These are phyloP conservation scores for Talaromyces sp. DNA, from an alignment of 2,329 filamentous ascomycete species.

Conservation along the genomic window DNA sequence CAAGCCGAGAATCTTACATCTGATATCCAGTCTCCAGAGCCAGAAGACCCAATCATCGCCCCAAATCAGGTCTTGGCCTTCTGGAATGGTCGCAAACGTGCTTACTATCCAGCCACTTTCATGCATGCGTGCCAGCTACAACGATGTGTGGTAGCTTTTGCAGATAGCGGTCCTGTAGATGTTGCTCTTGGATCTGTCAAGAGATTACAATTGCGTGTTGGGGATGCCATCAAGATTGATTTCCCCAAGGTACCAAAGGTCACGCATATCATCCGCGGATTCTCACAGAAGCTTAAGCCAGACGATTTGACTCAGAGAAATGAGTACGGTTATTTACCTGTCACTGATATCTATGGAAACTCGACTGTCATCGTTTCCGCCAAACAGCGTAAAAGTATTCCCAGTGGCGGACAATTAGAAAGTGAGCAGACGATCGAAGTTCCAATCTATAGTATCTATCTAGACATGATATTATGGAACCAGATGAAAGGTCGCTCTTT, in stretches of 20 bases:
- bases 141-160: slow-evolving; percentile 45
- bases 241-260: slow-evolving; percentile 39
- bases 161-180: slow-evolving; percentile 39
- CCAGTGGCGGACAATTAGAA: slow-evolving; percentile 26
- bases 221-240: slow-evolving; percentile 46
- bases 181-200: slow-evolving; percentile 39
- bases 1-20: slow-evolving; percentile 1
- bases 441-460: slow-evolving; percentile 42
- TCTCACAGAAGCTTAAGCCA: slow-evolving; percentile 31
- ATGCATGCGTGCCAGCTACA: slow-evolving; percentile 34
- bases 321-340: slow-evolving; percentile 21
- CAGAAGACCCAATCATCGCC: slow-evolving; percentile 28
- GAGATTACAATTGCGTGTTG: slow-evolving; percentile 40
- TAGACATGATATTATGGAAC: slow-evolving; percentile 45
- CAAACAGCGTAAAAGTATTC: slow-evolving; percentile 41
- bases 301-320: slow-evolving; percentile 25
- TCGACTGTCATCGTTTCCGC: slow-evolving; percentile 37
- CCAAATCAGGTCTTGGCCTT: slow-evolving; percentile 54
- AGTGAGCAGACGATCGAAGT: slow-evolving; percentile 35
- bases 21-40: slow-evolving; percentile 8
- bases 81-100: slow-evolving; percentile 52
- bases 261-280: slow-evolving; percentile 40
- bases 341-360: slow-evolving; percentile 43
- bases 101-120: slow-evolving; percentile 59
- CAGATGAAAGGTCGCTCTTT: slow-evolving; percentile 40